Conservation (phyloP, 2,329 filamentous ascomycete genomes). For the Aspergillus neoniger region DNA sequence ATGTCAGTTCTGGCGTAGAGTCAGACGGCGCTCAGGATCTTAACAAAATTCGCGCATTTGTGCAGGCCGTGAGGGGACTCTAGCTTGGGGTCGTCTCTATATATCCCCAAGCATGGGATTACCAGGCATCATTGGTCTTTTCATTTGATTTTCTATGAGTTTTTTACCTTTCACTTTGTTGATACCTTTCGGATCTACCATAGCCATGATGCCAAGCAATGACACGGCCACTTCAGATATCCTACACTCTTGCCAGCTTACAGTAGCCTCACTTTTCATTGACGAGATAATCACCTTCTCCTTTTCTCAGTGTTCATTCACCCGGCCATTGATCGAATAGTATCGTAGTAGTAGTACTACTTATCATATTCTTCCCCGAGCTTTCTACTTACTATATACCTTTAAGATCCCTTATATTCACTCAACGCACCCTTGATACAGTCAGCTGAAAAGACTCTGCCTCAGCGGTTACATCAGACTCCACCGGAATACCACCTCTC, state of each 20-base stretch:
- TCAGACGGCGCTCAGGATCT: slow-evolving; percentile 77
- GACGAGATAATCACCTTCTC: neutral
- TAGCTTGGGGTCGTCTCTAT: slow-evolving; percentile 23
- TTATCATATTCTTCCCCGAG: too few relatives aligned
- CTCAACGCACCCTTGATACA: too few relatives aligned
- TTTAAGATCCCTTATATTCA: too few relatives aligned
- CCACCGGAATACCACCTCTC: neutral
- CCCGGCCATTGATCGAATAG: neutral
- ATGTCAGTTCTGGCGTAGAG: slow-evolving; percentile 94
- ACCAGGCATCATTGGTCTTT: neutral
- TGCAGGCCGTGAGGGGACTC: slow-evolving; percentile 68
- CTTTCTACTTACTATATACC: too few relatives aligned
- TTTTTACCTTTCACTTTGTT: neutral
- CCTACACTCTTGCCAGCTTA: neutral
- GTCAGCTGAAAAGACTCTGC: neutral
- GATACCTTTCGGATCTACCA: neutral
- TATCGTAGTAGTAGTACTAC: neutral
- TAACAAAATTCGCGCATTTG: slow-evolving; percentile 77
- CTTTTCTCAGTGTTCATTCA: neutral
- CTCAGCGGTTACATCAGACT: neutral
- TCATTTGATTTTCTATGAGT: neutral
- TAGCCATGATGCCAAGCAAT: neutral
- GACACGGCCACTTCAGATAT: neutral
- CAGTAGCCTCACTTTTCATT: neutral
- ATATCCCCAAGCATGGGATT: neutral